Percentiles rank a stretch among this genome's conserved stretches.
These are phyloP conservation scores for Colletotrichum sp. DNA, from an alignment of 2,329 filamentous ascomycete genomes.

Conservation along the genomic window DNA sequence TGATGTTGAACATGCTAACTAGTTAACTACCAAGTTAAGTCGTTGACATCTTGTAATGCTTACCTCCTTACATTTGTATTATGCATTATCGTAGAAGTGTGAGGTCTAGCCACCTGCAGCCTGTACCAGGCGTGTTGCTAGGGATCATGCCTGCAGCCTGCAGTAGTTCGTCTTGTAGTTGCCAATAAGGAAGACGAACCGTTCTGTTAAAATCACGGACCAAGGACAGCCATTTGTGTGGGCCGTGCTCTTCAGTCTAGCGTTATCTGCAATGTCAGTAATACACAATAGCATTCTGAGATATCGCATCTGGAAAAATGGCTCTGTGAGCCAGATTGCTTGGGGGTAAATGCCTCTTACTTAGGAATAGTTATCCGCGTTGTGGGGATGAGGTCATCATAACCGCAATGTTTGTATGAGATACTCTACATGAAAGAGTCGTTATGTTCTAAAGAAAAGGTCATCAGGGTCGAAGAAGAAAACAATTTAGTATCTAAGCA, in stretches of 20 bases:
- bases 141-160: not conserved
- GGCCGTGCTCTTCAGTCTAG: not conserved
- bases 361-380: not conserved
- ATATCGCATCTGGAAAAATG: not conserved
- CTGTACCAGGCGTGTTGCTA: not conserved
- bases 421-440: not conserved
- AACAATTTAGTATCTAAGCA: constrained; percentile 20
- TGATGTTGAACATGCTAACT: not conserved
- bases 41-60: not conserved
- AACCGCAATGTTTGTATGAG: not conserved
- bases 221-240: not conserved
- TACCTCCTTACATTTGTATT: not conserved
- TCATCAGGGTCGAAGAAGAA: not conserved
- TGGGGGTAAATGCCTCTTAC: not conserved
- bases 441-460: not conserved
- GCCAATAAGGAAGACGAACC: not conserved
- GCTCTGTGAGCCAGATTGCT: not conserved
- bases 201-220: not conserved
- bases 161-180: not conserved
- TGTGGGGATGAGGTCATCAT: not conserved
- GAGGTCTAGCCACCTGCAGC: not conserved
- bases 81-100: not conserved
- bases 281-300: not conserved
- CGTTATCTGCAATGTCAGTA: not conserved
- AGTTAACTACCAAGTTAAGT: not conserved